Percentiles rank a stretch among this genome's conserved stretches.
These are phyloP conservation scores for Cucumis cinereus DNA, from an alignment of 306 rosid genomes.

Conservation along the genomic window DNA sequence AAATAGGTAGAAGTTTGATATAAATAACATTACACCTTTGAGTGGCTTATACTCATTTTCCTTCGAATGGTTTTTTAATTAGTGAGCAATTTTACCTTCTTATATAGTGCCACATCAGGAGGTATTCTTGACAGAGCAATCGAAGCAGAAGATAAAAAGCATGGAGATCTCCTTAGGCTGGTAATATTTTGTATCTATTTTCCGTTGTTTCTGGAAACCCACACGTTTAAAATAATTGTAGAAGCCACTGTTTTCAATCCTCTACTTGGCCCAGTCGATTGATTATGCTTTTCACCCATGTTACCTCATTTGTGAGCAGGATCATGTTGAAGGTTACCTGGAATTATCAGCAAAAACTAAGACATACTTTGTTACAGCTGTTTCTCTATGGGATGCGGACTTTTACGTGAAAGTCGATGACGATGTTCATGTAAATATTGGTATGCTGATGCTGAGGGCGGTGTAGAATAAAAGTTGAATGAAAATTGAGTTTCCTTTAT, in stretches of 20 bases:
- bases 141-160: conserved; percentile 93
- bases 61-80: not conserved
- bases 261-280: not conserved
- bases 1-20: not conserved
- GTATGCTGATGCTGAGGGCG: conserved; percentile 21
- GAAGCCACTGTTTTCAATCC: not conserved
- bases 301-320: conserved; percentile 30
- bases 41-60: not conserved
- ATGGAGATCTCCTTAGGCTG: conserved; percentile 96
- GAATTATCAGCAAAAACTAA: conserved; percentile 96
- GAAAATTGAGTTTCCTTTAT: not conserved
- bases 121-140: conserved; percentile 96
- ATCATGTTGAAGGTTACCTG: conserved; percentile 96
- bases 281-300: not conserved
- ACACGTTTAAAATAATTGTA: not conserved
- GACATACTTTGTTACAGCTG: conserved; percentile 80
- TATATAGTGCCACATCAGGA: conserved; percentile 83
- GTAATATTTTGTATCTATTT: conserved; percentile 27
- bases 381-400: conserved; percentile 90
- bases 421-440: conserved; percentile 95
- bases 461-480: not conserved
- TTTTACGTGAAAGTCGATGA: conserved; percentile 96
- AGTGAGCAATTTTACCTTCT: conserved; percentile 11
- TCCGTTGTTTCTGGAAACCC: not conserved
- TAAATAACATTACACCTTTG: not conserved